Evolutionary conservation across 192 early-diverging fungal species (phyloP), one percentile per base, ranked within the genome.

Genomic region (Backusella westeae): DNA sequence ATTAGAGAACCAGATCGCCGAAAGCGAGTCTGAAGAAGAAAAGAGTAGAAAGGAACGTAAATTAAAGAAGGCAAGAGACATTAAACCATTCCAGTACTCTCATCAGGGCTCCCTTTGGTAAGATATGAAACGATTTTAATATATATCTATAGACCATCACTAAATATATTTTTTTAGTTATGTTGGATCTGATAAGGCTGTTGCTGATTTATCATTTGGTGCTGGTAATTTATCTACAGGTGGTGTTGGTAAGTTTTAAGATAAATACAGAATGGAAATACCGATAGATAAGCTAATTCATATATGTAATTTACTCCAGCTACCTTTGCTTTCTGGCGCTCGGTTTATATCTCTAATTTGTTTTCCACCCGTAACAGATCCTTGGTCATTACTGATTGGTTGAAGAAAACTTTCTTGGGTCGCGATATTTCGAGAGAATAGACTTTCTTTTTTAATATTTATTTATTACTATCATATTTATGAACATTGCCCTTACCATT

Each of bases 391-490:
- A 92, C 91, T 46, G 97, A 98, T 84, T 98, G 97, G 96, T 81
- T 90, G 78, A 98, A 97, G 86, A 92, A 93, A 77, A 93, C 85
- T 53, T 76, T 93, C 34, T 97, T 97, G 87, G 97, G 97, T 35
- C 93, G 96, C 53, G 96, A 98, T 81, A 95, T 98, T 76, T 88
- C 88, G 63, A 87, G 96, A 83, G 97, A 98, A 87, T 98, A 91
- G 36, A 41, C 17, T 26, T 36, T n/a, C 38, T 19, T n/a, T 68
- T 19, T 36, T 68, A n/a, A n/a, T n/a, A 21, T 69, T 36, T 69
- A 38, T 69, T 36, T 69, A 21, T 36, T 69, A 36, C 21, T 9
- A 36, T 41, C 21, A 38, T 38, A 69, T 38, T 23, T 39, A 69
- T 38, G 12, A 69, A 12, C 17, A 23, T n/a, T 35, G 6, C 19